Evolutionary conservation across 306 rosid genomes (phyloP).

Genomic region (Acacia acuminata): DNA sequence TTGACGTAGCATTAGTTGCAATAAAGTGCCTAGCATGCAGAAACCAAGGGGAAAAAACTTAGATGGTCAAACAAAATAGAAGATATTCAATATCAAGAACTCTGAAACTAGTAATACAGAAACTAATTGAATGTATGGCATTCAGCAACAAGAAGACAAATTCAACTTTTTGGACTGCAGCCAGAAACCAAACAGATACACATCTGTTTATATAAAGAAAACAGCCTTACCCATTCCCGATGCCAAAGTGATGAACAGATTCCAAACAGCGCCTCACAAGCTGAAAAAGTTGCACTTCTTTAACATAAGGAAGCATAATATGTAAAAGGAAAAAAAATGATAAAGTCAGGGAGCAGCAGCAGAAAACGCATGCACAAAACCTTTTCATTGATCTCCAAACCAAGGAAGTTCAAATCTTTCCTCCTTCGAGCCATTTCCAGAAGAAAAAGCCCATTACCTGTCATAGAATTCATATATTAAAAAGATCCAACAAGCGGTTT

Average conservation of each 20-base stretch:
- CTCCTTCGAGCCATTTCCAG: conserved; percentile 78
- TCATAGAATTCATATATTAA: conserved; percentile 30
- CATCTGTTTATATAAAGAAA: conserved; percentile 10
- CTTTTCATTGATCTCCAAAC: conserved; percentile 92
- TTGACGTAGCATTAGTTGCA: conserved; percentile 85
- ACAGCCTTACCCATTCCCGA: conserved; percentile 65
- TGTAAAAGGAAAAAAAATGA: not conserved
- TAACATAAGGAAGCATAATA: not conserved
- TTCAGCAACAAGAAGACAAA: conserved; percentile 29
- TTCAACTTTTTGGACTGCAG: conserved; percentile 7
- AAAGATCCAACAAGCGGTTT: conserved; percentile 18
- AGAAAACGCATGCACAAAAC: conserved; percentile 33
- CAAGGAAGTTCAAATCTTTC: conserved; percentile 78
- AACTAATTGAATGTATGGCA: not conserved
- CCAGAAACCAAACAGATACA: conserved; percentile 19
- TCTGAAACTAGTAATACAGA: conserved; percentile 2
- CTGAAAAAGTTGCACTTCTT: conserved; percentile 51
- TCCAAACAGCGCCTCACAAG: conserved; percentile 75
- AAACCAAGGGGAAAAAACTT: conserved; percentile 28
- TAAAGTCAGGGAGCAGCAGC: not conserved
- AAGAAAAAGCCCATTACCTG: conserved; percentile 93
- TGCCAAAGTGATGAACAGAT: conserved; percentile 42
- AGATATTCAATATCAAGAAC: conserved; percentile 15
- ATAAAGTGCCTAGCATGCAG: conserved; percentile 61
- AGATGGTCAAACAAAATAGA: conserved; percentile 24